Conservation (phyloP, 495 filamentous ascomycete genomes). For the Neurospora pannonica region DNA sequence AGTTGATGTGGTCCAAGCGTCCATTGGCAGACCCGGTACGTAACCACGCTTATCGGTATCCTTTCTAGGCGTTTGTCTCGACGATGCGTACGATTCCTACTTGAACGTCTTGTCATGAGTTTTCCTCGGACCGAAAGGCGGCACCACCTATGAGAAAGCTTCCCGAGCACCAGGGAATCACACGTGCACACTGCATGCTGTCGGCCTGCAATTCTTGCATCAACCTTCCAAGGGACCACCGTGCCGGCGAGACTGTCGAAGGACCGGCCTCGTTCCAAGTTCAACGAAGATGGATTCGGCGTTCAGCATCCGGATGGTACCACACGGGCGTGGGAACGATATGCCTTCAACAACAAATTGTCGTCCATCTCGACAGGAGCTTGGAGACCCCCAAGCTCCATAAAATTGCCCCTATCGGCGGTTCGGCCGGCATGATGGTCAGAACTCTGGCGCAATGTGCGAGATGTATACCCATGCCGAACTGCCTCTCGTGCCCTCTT, state of each 20-base stretch:
- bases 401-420: not conserved
- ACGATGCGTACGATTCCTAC: not conserved
- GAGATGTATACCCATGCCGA: not conserved
- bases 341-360: not conserved
- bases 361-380: not conserved
- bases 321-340: not conserved
- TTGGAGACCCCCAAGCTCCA: not conserved
- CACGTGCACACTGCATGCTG: not conserved
- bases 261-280: not conserved
- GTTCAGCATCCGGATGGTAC: not conserved
- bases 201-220: not conserved
- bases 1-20: not conserved
- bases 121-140: not conserved
- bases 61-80: not conserved
- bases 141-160: not conserved
- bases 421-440: not conserved
- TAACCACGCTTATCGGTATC: not conserved
- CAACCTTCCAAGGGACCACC: not conserved
- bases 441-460: not conserved
- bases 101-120: not conserved
- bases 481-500: not conserved
- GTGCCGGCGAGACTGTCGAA: not conserved
- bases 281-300: not conserved
- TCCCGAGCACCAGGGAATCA: not conserved
- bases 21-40: not conserved